Percentiles rank a stretch among this genome's conserved stretches.
Evolutionary conservation across 1,139 yeast genomes (phyloP).

Genomic region (Starmera stellimalicola): DNA sequence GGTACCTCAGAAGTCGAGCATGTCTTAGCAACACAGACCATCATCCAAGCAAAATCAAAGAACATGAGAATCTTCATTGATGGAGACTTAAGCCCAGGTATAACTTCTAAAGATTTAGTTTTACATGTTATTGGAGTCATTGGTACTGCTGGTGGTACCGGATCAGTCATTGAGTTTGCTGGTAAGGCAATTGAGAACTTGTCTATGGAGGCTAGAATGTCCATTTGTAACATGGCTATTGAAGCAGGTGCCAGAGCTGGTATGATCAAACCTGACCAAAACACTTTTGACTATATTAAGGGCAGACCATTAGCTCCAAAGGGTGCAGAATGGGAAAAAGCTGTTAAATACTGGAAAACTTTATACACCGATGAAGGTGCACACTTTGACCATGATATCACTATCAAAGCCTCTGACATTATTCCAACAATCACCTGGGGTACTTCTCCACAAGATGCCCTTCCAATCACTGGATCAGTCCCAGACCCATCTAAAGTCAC

Average conservation of each 20-base stretch:
- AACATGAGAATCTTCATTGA: slow-evolving; percentile 85
- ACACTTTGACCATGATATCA: slow-evolving; percentile 73
- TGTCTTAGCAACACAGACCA: slow-evolving; percentile 93
- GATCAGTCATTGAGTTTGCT: slow-evolving; percentile 91
- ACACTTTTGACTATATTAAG: slow-evolving; percentile 76
- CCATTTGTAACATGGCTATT: slow-evolving; percentile 97
- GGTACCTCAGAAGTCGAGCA: slow-evolving; percentile 99
- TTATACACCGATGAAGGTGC: slow-evolving; percentile 86
- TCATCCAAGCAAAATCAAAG: slow-evolving; percentile 89
- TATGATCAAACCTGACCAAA: slow-evolving; percentile 93
- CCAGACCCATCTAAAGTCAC: slow-evolving; percentile 74
- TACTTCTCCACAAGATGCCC: slow-evolving; percentile 96
- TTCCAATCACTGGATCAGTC: slow-evolving; percentile 82
- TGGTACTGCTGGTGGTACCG: slow-evolving; percentile 99
- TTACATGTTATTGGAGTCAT: slow-evolving; percentile 91
- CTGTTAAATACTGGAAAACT: slow-evolving; percentile 83
- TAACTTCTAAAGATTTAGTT: slow-evolving; percentile 91
- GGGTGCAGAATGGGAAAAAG: slow-evolving; percentile 93
- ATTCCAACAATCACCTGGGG: slow-evolving; percentile 99
- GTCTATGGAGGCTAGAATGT: slow-evolving; percentile 99
- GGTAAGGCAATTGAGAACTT: slow-evolving; percentile 86
- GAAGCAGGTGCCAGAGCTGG: slow-evolving; percentile 99
- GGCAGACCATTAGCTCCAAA: slow-evolving; percentile 93
- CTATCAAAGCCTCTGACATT: slow-evolving; percentile 74
- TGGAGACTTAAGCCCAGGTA: slow-evolving; percentile 78